phyloP scores from a whole-genome alignment of 2,329 filamentous ascomycete genomes.

The Aureobasidium sp. region DNA sequence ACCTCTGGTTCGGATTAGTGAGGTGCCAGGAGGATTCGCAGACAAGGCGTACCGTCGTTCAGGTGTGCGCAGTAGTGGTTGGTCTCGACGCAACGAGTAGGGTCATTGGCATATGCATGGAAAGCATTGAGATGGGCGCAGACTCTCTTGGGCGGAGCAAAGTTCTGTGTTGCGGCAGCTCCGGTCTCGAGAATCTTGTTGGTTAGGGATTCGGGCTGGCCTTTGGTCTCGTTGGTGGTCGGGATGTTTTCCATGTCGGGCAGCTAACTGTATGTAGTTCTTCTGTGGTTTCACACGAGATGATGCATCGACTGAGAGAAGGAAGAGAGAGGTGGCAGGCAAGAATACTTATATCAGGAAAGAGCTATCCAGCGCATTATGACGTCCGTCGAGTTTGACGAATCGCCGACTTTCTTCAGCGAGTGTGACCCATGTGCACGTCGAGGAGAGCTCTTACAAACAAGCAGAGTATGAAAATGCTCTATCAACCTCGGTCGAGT shows the following conservation, averaged over 20 bases:
- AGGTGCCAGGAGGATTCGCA: too few species aligned
- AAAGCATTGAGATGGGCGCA: slow-evolving; percentile 85
- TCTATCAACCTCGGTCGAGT: neutral
- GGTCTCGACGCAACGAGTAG: slow-evolving; percentile 61
- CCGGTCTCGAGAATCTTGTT: slow-evolving; percentile 57
- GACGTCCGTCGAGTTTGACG: neutral
- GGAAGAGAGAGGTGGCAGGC: neutral
- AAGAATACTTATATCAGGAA: slow-evolving; percentile 2
- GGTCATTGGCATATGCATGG: slow-evolving; percentile 71
- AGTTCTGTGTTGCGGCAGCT: slow-evolving; percentile 55
- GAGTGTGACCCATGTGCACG: too few species aligned
- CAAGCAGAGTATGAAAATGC: neutral
- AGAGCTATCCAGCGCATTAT: slow-evolving; percentile 7
- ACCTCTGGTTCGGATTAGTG: slow-evolving; percentile 49
- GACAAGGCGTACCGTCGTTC: slow-evolving; percentile 44
- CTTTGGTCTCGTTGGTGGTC: slow-evolving; percentile 38
- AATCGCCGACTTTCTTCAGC: neutral
- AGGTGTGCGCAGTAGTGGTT: slow-evolving; percentile 83
- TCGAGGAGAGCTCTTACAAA: neutral
- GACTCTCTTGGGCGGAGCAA: slow-evolving; percentile 64
- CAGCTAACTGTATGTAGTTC: neutral
- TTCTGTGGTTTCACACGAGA: neutral
- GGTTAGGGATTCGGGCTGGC: slow-evolving; percentile 46
- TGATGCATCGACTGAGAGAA: neutral
- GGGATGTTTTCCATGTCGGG: slow-evolving; percentile 31